phyloP scores from a whole-genome alignment of 805 yeast species.

The Candida corydali region DNA sequence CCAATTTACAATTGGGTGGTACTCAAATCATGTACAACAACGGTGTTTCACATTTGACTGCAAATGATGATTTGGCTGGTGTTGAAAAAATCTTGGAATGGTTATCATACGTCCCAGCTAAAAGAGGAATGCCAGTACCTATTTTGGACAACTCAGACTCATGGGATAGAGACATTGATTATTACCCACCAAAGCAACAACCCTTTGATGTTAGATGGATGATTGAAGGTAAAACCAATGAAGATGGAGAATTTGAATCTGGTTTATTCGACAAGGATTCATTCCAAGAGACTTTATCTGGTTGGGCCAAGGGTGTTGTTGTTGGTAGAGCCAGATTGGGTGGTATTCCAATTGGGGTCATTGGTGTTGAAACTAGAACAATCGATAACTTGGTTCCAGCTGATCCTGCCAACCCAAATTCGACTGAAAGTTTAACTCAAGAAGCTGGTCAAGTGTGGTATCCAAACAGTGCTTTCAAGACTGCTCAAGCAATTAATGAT shows the following conservation, averaged over 20 bases:
- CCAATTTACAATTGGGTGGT: constrained; percentile 97
- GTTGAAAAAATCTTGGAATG: constrained; percentile 91
- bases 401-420: constrained; percentile 96
- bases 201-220: constrained; percentile 92
- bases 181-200: constrained; percentile 64
- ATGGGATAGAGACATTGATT: constrained; percentile 94
- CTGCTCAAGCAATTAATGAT: constrained; percentile 97
- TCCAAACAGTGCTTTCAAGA: constrained; percentile 98
- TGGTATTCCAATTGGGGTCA: constrained; percentile 98
- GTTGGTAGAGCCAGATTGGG: constrained; percentile 98
- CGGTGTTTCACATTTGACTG: constrained; percentile 98
- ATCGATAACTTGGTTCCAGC: constrained; percentile 93
- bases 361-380: constrained; percentile 89
- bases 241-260: constrained; percentile 64
- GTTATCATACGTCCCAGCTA: constrained; percentile 92
- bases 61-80: constrained; percentile 95
- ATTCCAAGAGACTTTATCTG: constrained; percentile 92
- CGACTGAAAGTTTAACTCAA: constrained; percentile 80
- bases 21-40: constrained; percentile 97
- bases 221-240: constrained; percentile 78
- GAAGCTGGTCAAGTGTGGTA: constrained; percentile 99
- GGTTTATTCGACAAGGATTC: constrained; percentile 93
- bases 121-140: constrained; percentile 87
- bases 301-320: constrained; percentile 99
- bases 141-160: constrained; percentile 73